Percentiles rank a stretch among this genome's conserved stretches.
Evolutionary conservation across 2,329 filamentous ascomycete species (phyloP).

Genomic region (Fusarium sp.): DNA sequence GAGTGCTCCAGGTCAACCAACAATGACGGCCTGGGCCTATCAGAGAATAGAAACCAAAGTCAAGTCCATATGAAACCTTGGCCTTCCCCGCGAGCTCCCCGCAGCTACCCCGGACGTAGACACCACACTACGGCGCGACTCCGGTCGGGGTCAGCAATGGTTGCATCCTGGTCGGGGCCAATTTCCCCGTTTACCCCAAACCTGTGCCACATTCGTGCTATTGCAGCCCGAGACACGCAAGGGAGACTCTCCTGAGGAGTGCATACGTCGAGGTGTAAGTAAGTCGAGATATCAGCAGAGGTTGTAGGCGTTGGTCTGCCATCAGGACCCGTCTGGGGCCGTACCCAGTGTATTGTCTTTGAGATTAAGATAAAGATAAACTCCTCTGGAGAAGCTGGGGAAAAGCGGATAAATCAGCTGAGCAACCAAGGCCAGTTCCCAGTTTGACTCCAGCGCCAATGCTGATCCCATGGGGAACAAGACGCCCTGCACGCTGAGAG

Average conservation of each 20-base stretch:
- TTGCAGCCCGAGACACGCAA: background rate
- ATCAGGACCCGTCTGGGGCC: too few relatives aligned
- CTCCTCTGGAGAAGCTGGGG: background rate
- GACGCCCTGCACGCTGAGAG: background rate
- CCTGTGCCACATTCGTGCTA: constrained; percentile 15
- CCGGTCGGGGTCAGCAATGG: constrained; percentile 31
- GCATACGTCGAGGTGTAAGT: too few relatives aligned
- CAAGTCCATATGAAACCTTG: background rate
- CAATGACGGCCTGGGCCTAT: background rate
- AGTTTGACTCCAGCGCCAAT: background rate
- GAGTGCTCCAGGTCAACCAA: constrained; percentile 1
- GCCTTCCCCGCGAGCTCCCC: constrained; percentile 17
- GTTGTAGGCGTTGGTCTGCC: too few relatives aligned
- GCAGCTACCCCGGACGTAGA: constrained; percentile 32
- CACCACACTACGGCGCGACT: constrained; percentile 40
- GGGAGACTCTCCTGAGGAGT: too few relatives aligned
- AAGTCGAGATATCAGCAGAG: too few relatives aligned
- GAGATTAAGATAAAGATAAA: background rate
- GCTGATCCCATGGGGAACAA: too few relatives aligned
- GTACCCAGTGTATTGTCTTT: background rate
- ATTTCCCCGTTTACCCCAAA: constrained; percentile 40
- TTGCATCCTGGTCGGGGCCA: constrained; percentile 33
- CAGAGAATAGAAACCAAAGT: background rate
- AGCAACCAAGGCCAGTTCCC: background rate
- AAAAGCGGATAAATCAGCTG: background rate